phyloP scores from a whole-genome alignment of 139 green algal species.

The Chlamydomonas sp. region DNA sequence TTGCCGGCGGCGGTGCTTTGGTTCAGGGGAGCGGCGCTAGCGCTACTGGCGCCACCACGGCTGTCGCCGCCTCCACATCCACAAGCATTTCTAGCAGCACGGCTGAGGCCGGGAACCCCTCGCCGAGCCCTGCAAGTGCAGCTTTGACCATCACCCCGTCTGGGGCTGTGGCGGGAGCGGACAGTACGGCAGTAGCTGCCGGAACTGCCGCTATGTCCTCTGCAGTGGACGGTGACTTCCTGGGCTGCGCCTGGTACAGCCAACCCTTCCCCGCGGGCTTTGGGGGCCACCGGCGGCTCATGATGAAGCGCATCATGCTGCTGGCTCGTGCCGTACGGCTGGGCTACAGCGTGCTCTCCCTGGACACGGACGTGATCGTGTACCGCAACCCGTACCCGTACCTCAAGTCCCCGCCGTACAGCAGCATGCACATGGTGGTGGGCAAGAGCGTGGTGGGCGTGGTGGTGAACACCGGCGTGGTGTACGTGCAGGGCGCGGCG shows the following conservation, averaged over 20 bases:
- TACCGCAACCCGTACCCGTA: conserved; percentile 27
- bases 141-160: too few relatives aligned
- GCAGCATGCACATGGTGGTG: background rate
- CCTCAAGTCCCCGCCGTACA: conserved; percentile 28
- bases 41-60: too few relatives aligned
- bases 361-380: conserved; percentile 37
- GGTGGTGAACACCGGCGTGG: conserved; percentile 35
- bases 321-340: background rate
- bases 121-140: background rate
- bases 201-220: background rate
- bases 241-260: conserved; percentile 33
- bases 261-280: conserved; percentile 27
- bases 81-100: too few relatives aligned
- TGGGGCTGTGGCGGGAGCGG: background rate
- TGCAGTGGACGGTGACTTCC: background rate
- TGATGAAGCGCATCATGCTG: conserved; percentile 33
- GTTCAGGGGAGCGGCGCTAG: too few relatives aligned
- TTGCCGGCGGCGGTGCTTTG: too few relatives aligned
- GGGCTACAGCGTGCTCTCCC: conserved; percentile 34
- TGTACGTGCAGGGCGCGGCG: conserved; percentile 18
- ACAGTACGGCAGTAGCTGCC: background rate
- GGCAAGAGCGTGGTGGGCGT: background rate
- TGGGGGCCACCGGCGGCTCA: conserved; percentile 21
- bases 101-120: background rate
- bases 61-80: too few relatives aligned